Conservation (phyloP, 2,329 filamentous ascomycete species). For the Ceratocystis colombiana region DNA sequence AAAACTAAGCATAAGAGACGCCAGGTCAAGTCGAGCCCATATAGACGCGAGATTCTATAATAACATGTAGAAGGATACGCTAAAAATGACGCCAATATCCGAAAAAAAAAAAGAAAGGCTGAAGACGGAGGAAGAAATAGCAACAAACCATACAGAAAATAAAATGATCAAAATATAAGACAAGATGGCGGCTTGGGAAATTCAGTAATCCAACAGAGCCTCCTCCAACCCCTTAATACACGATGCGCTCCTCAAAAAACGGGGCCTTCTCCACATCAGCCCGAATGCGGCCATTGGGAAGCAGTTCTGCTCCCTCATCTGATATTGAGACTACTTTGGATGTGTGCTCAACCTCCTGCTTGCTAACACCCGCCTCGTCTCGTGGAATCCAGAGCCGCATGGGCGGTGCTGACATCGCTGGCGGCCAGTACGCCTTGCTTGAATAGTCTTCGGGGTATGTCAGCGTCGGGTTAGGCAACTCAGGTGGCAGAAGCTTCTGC, state of each 20-base stretch:
- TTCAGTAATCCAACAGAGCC: background rate
- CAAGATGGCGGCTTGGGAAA: too few relatives aligned
- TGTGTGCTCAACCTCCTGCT: slow-evolving; percentile 60
- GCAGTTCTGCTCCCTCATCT: slow-evolving; percentile 59
- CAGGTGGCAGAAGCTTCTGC: slow-evolving; percentile 30
- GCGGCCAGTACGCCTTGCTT: slow-evolving; percentile 59
- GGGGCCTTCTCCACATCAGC: slow-evolving; percentile 36
- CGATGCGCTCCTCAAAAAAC: slow-evolving; percentile 31
- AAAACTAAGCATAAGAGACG: slow-evolving; percentile 8
- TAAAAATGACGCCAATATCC: background rate
- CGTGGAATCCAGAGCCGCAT: slow-evolving; percentile 67
- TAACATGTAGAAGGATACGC: background rate
- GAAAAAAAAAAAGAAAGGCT: slow-evolving; percentile 2
- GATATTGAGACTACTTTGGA: slow-evolving; percentile 58
- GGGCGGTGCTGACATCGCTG: slow-evolving; percentile 50
- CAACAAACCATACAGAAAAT: background rate
- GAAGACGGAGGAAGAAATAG: background rate
- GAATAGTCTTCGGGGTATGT: slow-evolving; percentile 49
- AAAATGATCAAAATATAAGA: too few relatives aligned
- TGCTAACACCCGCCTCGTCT: slow-evolving; percentile 57
- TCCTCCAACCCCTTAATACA: slow-evolving; percentile 33
- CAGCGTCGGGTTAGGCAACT: slow-evolving; percentile 27
- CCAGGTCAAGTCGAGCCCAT: background rate
- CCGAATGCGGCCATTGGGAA: slow-evolving; percentile 36
- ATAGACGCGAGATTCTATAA: background rate